A percentile compares a stretch with the other conserved stretches of the same genome.
These are phyloP conservation scores for Aspergillus sp. DNA, from an alignment of 2,329 filamentous ascomycete genomes.

Conservation along the genomic window DNA sequence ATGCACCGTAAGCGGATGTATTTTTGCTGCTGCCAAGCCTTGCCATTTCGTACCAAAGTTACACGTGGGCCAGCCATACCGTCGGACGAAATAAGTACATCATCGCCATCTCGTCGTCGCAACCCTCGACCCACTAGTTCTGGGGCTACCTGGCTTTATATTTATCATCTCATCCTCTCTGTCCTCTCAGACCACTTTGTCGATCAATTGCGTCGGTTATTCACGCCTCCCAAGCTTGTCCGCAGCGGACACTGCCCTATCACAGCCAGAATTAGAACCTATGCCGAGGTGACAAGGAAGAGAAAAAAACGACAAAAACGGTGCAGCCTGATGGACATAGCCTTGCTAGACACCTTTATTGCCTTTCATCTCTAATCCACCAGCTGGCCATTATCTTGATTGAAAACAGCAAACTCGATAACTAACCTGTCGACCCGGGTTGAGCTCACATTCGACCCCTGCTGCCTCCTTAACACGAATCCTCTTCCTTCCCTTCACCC, in stretches of 20 bases:
- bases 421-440: too few species aligned
- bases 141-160: neutral
- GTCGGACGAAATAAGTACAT: too few species aligned
- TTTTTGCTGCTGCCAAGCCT: too few species aligned
- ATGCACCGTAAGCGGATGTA: too few species aligned
- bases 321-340: conserved; percentile 26
- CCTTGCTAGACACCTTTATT: conserved; percentile 7
- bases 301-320: conserved; percentile 6
- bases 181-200: neutral
- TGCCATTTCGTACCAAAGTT: neutral
- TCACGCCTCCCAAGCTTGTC: too few species aligned
- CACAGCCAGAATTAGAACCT: conserved; percentile 6
- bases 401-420: too few species aligned
- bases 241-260: neutral
- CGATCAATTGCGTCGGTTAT: too few species aligned
- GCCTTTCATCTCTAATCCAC: conserved; percentile 2
- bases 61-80: neutral
- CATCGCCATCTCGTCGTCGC: neutral
- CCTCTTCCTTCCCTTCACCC: too few species aligned
- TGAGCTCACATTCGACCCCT: too few species aligned
- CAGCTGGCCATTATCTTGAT: too few species aligned
- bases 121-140: neutral
- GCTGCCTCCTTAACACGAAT: too few species aligned
- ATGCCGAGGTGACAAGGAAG: too few species aligned
- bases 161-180: neutral